Conservation (phyloP, 2,329 filamentous ascomycete species). For the Arthrobotrys iridis region DNA sequence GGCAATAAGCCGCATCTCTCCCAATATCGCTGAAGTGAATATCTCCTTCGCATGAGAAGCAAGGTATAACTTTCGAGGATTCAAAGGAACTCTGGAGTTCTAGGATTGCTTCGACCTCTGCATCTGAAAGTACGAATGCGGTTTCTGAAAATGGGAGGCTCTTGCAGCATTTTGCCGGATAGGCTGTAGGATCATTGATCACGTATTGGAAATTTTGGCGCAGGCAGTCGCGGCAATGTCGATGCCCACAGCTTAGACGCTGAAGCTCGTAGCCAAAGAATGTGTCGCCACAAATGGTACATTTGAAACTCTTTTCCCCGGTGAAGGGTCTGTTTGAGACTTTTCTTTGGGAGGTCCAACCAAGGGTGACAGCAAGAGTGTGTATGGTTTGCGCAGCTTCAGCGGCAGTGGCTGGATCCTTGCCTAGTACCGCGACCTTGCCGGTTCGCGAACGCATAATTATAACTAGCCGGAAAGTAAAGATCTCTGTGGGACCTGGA, state of each 20-base stretch:
- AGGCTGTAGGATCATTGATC: constrained; percentile 19
- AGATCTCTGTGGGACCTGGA: too few species aligned
- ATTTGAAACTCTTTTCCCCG: constrained; percentile 14
- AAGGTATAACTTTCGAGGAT: constrained; percentile 29
- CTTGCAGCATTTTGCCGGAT: constrained; percentile 40
- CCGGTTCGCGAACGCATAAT: constrained; percentile 9
- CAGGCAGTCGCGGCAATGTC: constrained; percentile 41
- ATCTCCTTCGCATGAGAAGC: constrained; percentile 47
- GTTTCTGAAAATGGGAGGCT: constrained; percentile 23
- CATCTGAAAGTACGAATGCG: constrained; percentile 32
- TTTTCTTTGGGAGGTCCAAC: constrained; percentile 13
- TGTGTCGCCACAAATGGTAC: constrained; percentile 35
- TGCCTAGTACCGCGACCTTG: constrained; percentile 4
- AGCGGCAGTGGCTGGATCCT: constrained; percentile 40
- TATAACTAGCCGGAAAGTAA: neutral
- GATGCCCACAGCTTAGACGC: constrained; percentile 38
- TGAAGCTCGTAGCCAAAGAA: constrained; percentile 38
- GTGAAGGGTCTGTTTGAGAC: neutral
- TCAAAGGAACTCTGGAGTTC: constrained; percentile 16
- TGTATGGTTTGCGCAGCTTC: constrained; percentile 27
- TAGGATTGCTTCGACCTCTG: constrained; percentile 15
- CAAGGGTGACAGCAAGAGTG: constrained; percentile 14
- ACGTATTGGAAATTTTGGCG: constrained; percentile 32
- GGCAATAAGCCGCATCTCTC: constrained; percentile 43
- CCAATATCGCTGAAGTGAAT: constrained; percentile 41